Conservation (phyloP, 768 basidiomycete species). For the Floccularia luteovirens region DNA sequence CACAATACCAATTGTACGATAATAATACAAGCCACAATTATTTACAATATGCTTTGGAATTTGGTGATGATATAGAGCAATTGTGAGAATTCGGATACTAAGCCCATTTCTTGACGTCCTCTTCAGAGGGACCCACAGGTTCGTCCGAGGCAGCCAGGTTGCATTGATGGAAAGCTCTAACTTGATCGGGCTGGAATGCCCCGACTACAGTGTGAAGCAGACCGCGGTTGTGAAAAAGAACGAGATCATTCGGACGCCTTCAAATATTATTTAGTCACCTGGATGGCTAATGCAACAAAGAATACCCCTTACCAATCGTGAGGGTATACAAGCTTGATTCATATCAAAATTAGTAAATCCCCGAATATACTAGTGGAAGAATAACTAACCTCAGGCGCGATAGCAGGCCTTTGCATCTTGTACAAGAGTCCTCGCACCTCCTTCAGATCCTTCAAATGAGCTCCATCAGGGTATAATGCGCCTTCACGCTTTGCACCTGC, state of each 20-base stretch:
- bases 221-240: conserved; percentile 84
- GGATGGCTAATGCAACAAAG: too few species aligned
- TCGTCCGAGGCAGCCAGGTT: conserved; percentile 79
- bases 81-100: too few species aligned
- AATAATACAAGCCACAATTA: too few species aligned
- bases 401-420: conserved; percentile 84
- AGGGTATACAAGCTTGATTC: conserved; percentile 65
- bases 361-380: background rate
- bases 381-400: conserved; percentile 61
- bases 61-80: too few species aligned
- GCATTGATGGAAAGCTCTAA: conserved; percentile 79
- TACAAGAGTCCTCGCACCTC: conserved; percentile 71
- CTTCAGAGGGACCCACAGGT: conserved; percentile 57
- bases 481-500: conserved; percentile 45
- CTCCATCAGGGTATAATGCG: conserved; percentile 80
- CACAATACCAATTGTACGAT: too few species aligned
- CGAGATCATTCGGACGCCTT: conserved; percentile 57
- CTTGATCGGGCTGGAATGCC: conserved; percentile 58
- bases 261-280: too few species aligned
- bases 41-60: too few species aligned
- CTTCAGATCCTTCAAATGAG: conserved; percentile 62
- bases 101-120: conserved; percentile 60
- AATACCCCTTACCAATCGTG: conserved; percentile 63
- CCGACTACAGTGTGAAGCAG: conserved; percentile 78
- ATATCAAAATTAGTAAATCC: background rate